Base-by-base conservation (phyloP, 1,139 yeast species). In the Hyphopichia khmerensis region DNA sequence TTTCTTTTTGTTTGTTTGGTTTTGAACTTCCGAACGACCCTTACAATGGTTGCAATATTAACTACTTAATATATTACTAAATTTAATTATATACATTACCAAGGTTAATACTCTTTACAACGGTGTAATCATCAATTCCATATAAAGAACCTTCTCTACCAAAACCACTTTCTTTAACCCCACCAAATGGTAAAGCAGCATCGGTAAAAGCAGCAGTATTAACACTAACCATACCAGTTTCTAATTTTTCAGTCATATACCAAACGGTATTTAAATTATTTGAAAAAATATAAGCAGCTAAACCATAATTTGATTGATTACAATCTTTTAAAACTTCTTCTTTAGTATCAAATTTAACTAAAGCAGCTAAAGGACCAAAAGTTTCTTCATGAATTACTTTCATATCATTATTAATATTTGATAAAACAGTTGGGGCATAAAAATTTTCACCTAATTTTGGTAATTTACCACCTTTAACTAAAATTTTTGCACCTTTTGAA, bases 201-300 rank as follows among this genome's bases (percentile, higher is more conserved):
- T 73, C 77, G 13, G 76, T 67, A 48, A 73, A 68, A 8, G 64
- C 55, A 2, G 77, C 78, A 4, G 76, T 71, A 49, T 73, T 73
- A 4, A 70, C 75, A 29, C 75, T 65, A 14, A 73, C 70, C 77
- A 73, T 73, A 21, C 79, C 79, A 14, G 65, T 62, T 47, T 73
- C 74, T 47, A 73, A 58, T 33, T 52, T 63, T 49, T 70, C 75
- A 13, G 72, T 65, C 53, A 70, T 63, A 32, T 78, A 72, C 70
- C 82, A 79, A 14, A 85, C 70, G 35, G 83, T 82, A 48, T 78
- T 69, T 44, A 85, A 64, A 45, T 58, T 66, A 46, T 67, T 68
- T 4, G 75, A 59, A 52, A 64, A 72, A 10, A 73, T 60, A 55
- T 72, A 72, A 2, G 76, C 70, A 7, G 78, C 75, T 52, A 73